phyloP scores from a whole-genome alignment of 257 asterid genomes.

The Solanum infundibuliforme region DNA sequence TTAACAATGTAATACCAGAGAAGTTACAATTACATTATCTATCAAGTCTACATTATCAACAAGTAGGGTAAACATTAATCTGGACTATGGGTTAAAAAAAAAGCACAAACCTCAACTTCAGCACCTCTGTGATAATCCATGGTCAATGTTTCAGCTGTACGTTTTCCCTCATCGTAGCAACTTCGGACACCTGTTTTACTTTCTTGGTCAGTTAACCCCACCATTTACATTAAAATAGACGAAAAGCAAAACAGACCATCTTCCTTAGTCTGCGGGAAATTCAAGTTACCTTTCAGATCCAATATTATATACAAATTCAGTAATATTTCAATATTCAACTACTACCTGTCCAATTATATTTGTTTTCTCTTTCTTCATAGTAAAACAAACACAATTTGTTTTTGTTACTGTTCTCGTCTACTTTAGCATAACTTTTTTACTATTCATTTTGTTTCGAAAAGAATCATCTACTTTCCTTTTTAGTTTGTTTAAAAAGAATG shows the following conservation, averaged over 20 bases:
- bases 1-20: background rate
- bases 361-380: background rate
- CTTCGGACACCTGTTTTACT: slow-evolving; percentile 80
- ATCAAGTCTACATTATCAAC: background rate
- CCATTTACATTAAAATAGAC: background rate
- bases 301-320: background rate
- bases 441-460: too few relatives aligned
- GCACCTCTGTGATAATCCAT: slow-evolving; percentile 99
- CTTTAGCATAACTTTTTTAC: too few relatives aligned
- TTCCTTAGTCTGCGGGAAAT: background rate
- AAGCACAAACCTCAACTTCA: slow-evolving; percentile 60
- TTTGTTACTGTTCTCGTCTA: too few relatives aligned
- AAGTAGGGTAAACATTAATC: background rate
- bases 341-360: background rate
- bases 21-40: background rate
- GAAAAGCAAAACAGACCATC: background rate
- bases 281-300: background rate
- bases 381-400: background rate
- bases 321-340: background rate
- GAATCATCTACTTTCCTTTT: too few relatives aligned
- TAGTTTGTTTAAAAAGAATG: too few relatives aligned
- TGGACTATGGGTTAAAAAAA: background rate
- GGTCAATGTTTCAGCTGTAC: slow-evolving; percentile 96
- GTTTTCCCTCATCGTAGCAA: slow-evolving; percentile 97
- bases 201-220: slow-evolving; percentile 3